A percentile compares a stretch with the other conserved stretches of the same genome.
Evolutionary conservation across 2,329 filamentous ascomycete genomes (phyloP).

Genomic region (Nakataea oryzae): DNA sequence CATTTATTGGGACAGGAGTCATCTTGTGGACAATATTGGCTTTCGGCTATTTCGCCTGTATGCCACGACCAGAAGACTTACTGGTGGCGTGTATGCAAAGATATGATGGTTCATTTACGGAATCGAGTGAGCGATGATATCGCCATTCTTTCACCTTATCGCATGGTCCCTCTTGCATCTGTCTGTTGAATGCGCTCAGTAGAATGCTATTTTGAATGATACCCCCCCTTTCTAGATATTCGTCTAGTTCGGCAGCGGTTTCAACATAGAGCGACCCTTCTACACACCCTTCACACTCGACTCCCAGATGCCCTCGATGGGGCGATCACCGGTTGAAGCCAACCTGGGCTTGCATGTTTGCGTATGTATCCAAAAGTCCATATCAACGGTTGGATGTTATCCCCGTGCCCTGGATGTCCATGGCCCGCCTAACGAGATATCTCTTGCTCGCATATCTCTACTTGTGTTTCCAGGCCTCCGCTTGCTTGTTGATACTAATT

Average conservation of each 20-base stretch:
- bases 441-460: neutral
- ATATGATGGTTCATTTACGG: slow-evolving; percentile 3
- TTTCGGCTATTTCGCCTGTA: neutral
- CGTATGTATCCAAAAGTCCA: neutral
- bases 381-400: neutral
- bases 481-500: neutral
- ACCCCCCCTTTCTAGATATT: neutral
- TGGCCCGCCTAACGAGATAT: too few relatives aligned
- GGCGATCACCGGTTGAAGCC: neutral
- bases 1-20: neutral
- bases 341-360: neutral
- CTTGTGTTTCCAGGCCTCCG: too few relatives aligned
- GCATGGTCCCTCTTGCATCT: slow-evolving; percentile 3
- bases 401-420: neutral
- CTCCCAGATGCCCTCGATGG: neutral
- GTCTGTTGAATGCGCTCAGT: too few relatives aligned
- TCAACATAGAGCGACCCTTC: neutral
- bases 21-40: neutral
- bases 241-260: neutral
- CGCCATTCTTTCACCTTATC: neutral
- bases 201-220: neutral
- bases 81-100: slow-evolving; percentile 3
- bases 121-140: neutral
- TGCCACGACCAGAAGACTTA: neutral
- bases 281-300: too few relatives aligned